phyloP scores from a whole-genome alignment of 345 rosid genomes.

The Gossypium bickii region DNA sequence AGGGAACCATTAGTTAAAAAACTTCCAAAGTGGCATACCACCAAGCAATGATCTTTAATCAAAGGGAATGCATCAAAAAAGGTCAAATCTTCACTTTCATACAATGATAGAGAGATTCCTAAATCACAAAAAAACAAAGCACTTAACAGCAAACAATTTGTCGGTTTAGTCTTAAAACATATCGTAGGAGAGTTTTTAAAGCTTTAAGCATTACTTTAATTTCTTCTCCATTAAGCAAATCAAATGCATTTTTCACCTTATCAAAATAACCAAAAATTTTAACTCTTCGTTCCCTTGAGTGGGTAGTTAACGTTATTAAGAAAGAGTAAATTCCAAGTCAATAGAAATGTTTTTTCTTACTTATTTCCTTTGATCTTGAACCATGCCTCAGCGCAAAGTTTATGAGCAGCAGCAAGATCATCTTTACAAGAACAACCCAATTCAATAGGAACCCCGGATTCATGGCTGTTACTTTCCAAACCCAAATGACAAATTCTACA shows the following conservation, averaged over 20 bases:
- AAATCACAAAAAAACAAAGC: conserved; percentile 16
- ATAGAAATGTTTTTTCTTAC: conserved; percentile 35
- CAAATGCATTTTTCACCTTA: neutral
- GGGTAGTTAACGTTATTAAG: neutral
- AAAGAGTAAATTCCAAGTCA: conserved; percentile 3
- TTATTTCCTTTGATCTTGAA: conserved; percentile 92
- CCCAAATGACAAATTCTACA: conserved; percentile 95
- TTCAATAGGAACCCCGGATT: conserved; percentile 60
- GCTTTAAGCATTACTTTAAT: neutral
- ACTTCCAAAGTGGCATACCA: neutral
- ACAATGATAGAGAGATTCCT: too few relatives aligned
- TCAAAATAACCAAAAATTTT: neutral
- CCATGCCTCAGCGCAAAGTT: conserved; percentile 94
- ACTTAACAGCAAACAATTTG: conserved; percentile 15
- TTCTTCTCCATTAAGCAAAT: conserved; percentile 18
- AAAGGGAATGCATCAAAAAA: neutral
- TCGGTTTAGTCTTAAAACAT: conserved; percentile 15
- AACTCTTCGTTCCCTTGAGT: neutral
- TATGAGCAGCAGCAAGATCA: conserved; percentile 96
- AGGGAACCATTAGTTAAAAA: neutral
- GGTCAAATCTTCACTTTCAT: conserved; percentile 24
- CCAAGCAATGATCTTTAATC: conserved; percentile 12
- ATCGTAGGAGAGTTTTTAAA: too few relatives aligned
- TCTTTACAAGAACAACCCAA: conserved; percentile 90
- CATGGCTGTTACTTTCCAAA: conserved; percentile 58